Percentiles rank a stretch among this genome's conserved stretches.
Conservation (phyloP, 176 grass and related monocot genomes). For the Phoenix roebelenii region DNA sequence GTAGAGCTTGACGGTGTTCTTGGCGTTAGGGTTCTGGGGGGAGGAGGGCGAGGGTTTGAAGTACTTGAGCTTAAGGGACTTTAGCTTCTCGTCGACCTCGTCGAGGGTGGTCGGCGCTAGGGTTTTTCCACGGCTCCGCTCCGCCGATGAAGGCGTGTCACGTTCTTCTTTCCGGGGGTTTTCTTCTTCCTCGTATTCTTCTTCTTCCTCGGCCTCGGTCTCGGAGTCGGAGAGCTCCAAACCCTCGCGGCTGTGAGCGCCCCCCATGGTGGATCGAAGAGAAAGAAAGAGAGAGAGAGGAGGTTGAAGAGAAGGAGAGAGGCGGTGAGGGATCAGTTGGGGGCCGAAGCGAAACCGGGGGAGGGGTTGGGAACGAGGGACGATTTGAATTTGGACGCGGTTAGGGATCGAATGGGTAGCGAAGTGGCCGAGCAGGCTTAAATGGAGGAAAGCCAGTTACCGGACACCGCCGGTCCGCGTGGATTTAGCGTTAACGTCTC, state of each 20-base stretch:
- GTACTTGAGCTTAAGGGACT: slow-evolving; percentile 71
- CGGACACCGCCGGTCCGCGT: no score
- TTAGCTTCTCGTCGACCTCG: slow-evolving; percentile 63
- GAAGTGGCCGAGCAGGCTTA: no score
- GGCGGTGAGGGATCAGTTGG: slow-evolving; percentile 1
- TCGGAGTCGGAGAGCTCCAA: slow-evolving; percentile 65
- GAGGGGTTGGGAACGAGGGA: background rate
- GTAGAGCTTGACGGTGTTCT: slow-evolving; percentile 66
- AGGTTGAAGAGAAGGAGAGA: background rate
- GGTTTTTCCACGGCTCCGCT: background rate
- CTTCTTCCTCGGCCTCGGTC: slow-evolving; percentile 14
- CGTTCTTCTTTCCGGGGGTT: no score
- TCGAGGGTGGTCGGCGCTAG: slow-evolving; percentile 30
- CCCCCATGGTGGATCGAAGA: slow-evolving; percentile 50
- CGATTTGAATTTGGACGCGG: no score
- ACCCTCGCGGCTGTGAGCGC: slow-evolving; percentile 79
- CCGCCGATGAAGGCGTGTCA: no score
- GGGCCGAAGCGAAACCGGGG: background rate
- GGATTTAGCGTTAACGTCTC: no score
- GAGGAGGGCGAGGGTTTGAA: slow-evolving; percentile 42
- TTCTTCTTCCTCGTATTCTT: slow-evolving; percentile 3
- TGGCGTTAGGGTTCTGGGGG: slow-evolving; percentile 30
- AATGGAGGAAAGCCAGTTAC: no score
- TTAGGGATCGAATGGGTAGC: no score
- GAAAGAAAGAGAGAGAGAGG: slow-evolving; percentile 5